phyloP scores from a whole-genome alignment of 148 eudicot species.

The Spergularia bocconei region DNA sequence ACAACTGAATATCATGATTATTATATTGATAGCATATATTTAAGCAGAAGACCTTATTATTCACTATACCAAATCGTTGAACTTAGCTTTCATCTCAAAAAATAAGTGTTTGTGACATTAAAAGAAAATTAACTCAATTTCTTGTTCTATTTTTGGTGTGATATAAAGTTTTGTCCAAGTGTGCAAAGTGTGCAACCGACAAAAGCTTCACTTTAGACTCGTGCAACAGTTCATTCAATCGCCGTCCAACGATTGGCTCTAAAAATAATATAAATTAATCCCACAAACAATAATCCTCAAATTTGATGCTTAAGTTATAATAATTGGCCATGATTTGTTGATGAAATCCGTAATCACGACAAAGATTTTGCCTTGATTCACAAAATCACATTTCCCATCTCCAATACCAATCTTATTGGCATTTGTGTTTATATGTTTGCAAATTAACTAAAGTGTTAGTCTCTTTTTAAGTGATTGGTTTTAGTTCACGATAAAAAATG shows the following conservation, averaged over 20 bases:
- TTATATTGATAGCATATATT: too few relatives aligned
- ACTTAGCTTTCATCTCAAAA: too few relatives aligned
- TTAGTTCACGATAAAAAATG: too few relatives aligned
- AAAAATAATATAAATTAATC: neutral
- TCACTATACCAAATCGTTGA: too few relatives aligned
- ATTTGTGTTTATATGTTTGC: neutral
- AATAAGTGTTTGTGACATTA: neutral
- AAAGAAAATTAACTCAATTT: too few relatives aligned
- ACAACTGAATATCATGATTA: neutral
- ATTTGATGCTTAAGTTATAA: neutral
- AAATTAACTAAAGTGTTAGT: neutral
- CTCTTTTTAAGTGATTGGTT: too few relatives aligned
- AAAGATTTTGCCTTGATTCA: constrained; percentile 25
- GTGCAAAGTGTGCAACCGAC: neutral
- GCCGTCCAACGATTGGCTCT: constrained; percentile 1
- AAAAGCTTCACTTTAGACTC: constrained; percentile 17
- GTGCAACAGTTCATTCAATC: constrained; percentile 27
- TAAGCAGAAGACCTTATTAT: too few relatives aligned
- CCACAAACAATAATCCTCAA: constrained; percentile 14
- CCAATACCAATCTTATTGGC: constrained; percentile 12
- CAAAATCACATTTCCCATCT: neutral
- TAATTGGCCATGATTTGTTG: neutral
- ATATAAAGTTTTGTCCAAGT: neutral
- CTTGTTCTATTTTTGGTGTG: neutral
- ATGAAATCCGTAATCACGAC: constrained; percentile 23